phyloP scores from a whole-genome alignment of 805 yeast species.

The Blastobotrys americana region DNA sequence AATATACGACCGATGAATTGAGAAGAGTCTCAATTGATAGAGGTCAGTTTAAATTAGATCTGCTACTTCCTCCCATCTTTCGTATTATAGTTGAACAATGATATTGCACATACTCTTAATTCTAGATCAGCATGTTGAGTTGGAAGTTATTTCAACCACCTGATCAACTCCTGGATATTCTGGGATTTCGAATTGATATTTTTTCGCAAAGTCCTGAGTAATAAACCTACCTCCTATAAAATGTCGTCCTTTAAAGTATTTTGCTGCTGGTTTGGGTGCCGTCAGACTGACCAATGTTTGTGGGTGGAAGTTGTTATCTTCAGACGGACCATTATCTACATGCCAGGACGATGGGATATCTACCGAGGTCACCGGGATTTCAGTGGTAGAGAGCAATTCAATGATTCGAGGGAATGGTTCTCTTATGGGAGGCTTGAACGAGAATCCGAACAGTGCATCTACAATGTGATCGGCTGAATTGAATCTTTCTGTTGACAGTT shows the following conservation, averaged over 20 bases:
- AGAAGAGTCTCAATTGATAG: too few relatives aligned
- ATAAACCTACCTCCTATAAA: conserved; percentile 91
- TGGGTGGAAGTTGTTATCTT: conserved; percentile 46
- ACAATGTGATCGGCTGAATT: conserved; percentile 44
- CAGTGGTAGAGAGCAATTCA: conserved; percentile 33
- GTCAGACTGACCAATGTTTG: conserved; percentile 71
- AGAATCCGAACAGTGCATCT: conserved; percentile 89
- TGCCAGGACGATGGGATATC: conserved; percentile 98
- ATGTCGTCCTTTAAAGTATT: conserved; percentile 48
- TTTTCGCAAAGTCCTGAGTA: conserved; percentile 53
- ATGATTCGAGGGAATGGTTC: conserved; percentile 58
- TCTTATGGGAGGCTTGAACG: conserved; percentile 83
- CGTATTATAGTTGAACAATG: too few relatives aligned
- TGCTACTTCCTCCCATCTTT: too few relatives aligned
- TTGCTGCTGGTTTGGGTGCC: conserved; percentile 88
- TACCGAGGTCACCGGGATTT: conserved; percentile 63
- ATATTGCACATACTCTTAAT: too few relatives aligned
- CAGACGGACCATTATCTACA: conserved; percentile 75
- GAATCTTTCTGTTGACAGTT: conserved; percentile 33
- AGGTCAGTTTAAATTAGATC: too few relatives aligned
- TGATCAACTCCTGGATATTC: conserved; percentile 53
- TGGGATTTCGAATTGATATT: conserved; percentile 65
- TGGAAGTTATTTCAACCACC: conserved; percentile 31
- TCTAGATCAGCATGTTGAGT: too few relatives aligned
- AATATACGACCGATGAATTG: too few relatives aligned